A percentile compares a stretch with the other conserved stretches of the same genome.
These are phyloP conservation scores for Macrophomina phaseolina DNA, from an alignment of 2,329 filamentous ascomycete genomes.

Conservation along the genomic window DNA sequence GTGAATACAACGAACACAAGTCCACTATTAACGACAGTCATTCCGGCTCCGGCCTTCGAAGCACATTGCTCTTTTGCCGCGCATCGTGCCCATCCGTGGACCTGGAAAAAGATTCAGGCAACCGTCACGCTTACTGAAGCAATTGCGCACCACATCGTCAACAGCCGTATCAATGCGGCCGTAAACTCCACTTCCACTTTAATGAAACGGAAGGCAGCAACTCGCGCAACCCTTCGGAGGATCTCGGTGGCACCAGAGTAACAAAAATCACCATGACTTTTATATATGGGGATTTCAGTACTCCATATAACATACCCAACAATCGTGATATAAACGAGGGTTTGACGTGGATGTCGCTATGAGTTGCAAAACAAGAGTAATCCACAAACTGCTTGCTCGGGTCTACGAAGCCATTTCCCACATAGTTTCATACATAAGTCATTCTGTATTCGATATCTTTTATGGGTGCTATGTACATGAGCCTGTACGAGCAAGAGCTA, in stretches of 20 bases:
- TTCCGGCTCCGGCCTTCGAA: neutral
- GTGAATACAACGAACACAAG: slow-evolving; percentile 3
- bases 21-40: neutral
- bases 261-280: neutral
- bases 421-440: too few relatives aligned
- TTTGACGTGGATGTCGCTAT: too few relatives aligned
- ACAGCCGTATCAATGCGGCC: slow-evolving; percentile 9
- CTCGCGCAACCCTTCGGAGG: neutral
- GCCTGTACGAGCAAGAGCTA: too few relatives aligned
- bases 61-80: neutral
- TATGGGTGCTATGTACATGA: too few relatives aligned
- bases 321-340: too few relatives aligned
- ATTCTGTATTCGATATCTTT: too few relatives aligned
- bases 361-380: too few relatives aligned
- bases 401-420: too few relatives aligned
- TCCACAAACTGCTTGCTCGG: too few relatives aligned
- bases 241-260: neutral
- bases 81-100: neutral
- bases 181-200: neutral
- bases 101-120: neutral
- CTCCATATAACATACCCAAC: too few relatives aligned
- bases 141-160: slow-evolving; percentile 8
- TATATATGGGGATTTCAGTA: too few relatives aligned
- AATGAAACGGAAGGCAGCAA: neutral
- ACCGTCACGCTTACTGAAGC: neutral